Evolutionary conservation across 164 flowering plant genomes (phyloP), one percentile per base, ranked within the genome.

Genomic region (Nymphaea thermarum): DNA sequence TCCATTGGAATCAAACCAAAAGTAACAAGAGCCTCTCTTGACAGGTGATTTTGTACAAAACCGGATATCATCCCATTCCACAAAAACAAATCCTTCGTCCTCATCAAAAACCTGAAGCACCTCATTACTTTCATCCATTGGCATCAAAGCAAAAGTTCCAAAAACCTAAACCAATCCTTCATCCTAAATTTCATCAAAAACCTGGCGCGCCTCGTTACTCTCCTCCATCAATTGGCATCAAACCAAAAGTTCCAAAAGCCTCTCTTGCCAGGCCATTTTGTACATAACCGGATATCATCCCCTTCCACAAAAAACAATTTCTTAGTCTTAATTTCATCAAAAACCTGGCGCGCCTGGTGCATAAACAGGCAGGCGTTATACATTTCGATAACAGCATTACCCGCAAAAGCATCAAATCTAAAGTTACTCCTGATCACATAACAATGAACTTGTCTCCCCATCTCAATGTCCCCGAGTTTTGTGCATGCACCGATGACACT

Each of bases 1-100:
- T 74, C 78, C 66, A 59, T 65, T 53, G 71, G 65, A 90, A 88
- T 87, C 75, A 68, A 69, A 36, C 67, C 66, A 65, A 78, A 87
- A 4, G 82, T 64, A 55, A 71, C 67, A 69, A 83, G 70, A 43
- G 84, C 88, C 68, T 77, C 83, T 51, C 47, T 65, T 3, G 53
- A 70, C 25, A 80, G 68, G 8, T 71, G 65, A 79, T 84, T 88
- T 43, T 73, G 67, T 42, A 71, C 78, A 82, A 81, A 84, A 66
- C 85, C 76, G 63, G 87, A 80, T 62, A 86, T 66, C 86, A 87
- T 85, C 64, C 80, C 88, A 75, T 84, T 86, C 90, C 96, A 84
- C 61, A 80, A 71, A 63, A 86, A 89, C 74, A 84, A 67, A 75
- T 85, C 89, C 73, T 73, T 81, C 8, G 36, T 36, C 65, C 63